phyloP scores from a whole-genome alignment of 176 grass and related monocot genomes.

The Aegilops sharonensis region DNA sequence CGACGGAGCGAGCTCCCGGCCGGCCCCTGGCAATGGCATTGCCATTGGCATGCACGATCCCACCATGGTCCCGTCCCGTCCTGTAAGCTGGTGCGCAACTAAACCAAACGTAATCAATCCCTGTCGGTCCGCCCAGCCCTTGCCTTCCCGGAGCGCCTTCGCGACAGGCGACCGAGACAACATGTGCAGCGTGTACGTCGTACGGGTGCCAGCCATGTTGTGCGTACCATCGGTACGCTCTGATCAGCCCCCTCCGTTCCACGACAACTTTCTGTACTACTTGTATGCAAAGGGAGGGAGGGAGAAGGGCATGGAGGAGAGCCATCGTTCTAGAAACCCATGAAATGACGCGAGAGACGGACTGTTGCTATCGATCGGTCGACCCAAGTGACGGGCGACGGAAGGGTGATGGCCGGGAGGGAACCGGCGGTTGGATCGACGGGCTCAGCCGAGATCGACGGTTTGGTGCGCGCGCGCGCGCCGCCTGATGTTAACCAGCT shows the following conservation, averaged over 20 bases:
- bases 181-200: no score
- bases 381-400: background rate
- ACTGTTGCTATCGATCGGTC: background rate
- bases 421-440: background rate
- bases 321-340: background rate
- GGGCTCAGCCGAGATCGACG: background rate
- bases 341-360: background rate
- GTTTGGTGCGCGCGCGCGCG: slow-evolving; percentile 1
- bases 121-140: background rate
- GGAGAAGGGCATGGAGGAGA: no score
- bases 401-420: background rate
- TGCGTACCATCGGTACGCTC: no score
- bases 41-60: background rate
- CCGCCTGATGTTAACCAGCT: background rate
- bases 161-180: no score
- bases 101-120: slow-evolving; percentile 1
- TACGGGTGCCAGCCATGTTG: no score
- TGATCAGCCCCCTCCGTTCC: background rate
- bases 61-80: background rate
- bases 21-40: background rate
- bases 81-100: background rate
- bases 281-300: no score
- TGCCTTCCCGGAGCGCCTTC: no score
- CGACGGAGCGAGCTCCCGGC: background rate
- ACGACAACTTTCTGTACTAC: background rate